Percentiles rank a stretch among this genome's conserved stretches.
These are phyloP conservation scores for Picea mariana DNA, from an alignment of 83 land plant species.

Conservation along the genomic window DNA sequence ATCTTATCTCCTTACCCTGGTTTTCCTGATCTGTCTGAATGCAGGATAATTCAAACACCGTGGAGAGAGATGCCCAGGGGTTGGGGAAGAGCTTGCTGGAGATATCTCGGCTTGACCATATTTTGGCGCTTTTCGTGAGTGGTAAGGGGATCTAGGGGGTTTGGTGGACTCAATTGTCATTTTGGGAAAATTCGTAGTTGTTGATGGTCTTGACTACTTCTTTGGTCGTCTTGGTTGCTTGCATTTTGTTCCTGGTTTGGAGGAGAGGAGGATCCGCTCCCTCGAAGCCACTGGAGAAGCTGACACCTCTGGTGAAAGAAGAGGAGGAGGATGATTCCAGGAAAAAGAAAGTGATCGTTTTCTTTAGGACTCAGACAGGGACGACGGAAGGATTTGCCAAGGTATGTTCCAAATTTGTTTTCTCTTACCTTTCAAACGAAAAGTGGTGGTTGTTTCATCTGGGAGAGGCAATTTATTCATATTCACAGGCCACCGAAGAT, in stretches of 20 bases:
- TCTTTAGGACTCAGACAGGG: conserved; percentile 97
- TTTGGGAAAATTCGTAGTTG: conserved; percentile 32
- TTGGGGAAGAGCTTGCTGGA: conserved; percentile 14
- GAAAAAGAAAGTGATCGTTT: conserved; percentile 75
- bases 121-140: background rate
- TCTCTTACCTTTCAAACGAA: background rate
- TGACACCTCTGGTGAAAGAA: conserved; percentile 31
- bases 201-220: conserved; percentile 47
- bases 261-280: conserved; percentile 22
- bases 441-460: no score
- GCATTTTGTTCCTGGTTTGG: conserved; percentile 43
- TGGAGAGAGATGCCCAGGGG: background rate
- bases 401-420: conserved; percentile 32
- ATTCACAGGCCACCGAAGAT: no score
- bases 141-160: conserved; percentile 16
- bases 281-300: conserved; percentile 5
- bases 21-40: background rate
- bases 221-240: conserved; percentile 54
- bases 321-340: conserved; percentile 66
- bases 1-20: background rate
- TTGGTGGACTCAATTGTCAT: conserved; percentile 16
- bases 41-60: conserved; percentile 3
- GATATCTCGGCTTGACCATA: background rate
- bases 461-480: no score
- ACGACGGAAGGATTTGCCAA: conserved; percentile 99